phyloP scores from a whole-genome alignment of 2,329 filamentous ascomycete species.

The Arthrobotrys pseudoclavata region DNA sequence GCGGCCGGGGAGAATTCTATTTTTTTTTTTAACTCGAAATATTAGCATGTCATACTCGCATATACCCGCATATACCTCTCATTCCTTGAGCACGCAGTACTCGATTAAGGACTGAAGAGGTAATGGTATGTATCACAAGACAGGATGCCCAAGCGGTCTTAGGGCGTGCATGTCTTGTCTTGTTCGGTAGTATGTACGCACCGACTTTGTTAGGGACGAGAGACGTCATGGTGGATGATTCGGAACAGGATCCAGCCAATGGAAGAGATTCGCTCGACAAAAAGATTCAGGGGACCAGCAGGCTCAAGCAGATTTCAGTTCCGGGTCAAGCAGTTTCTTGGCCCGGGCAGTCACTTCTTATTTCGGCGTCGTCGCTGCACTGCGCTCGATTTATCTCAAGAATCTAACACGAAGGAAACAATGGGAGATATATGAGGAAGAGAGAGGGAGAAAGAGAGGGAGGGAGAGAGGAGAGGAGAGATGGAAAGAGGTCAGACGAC shows the following conservation, averaged over 20 bases:
- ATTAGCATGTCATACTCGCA: conserved; percentile 10
- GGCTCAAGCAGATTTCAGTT: neutral
- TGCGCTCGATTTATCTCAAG: neutral
- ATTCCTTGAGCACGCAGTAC: too few species aligned
- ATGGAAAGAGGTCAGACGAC: conserved; percentile 50
- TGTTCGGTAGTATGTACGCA: conserved; percentile 14
- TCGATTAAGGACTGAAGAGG: too few species aligned
- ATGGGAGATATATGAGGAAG: neutral
- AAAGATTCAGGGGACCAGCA: conserved; percentile 19
- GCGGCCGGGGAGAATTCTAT: conserved; percentile 46
- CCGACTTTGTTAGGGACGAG: conserved; percentile 46
- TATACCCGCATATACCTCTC: neutral
- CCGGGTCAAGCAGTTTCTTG: neutral
- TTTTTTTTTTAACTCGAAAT: neutral
- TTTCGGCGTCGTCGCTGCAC: neutral
- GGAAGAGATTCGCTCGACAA: conserved; percentile 19
- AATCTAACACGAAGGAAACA: neutral
- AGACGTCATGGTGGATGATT: conserved; percentile 37
- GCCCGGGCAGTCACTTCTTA: neutral
- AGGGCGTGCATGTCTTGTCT: conserved; percentile 27
- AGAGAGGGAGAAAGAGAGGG: neutral
- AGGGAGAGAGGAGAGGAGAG: conserved; percentile 7
- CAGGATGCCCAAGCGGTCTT: conserved; percentile 5
- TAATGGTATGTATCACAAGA: neutral
- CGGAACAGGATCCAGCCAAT: conserved; percentile 10